Evolutionary conservation across 1,139 yeast genomes (phyloP).

Genomic region (Saccharomyces hybrid): DNA sequence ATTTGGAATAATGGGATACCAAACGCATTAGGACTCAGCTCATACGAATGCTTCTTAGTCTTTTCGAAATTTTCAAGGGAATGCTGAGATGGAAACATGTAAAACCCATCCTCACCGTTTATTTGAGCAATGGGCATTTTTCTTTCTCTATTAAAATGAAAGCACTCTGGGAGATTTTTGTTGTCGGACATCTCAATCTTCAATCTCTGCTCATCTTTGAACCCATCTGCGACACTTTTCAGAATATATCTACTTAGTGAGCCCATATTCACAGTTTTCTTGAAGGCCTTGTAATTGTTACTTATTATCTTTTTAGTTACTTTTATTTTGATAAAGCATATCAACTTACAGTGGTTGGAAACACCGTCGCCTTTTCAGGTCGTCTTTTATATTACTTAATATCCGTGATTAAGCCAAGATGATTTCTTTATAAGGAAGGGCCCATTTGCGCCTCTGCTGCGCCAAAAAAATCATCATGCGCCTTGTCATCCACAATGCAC

Average conservation of each 20-base stretch:
- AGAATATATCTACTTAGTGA: not conserved
- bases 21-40: slow-evolving; percentile 9
- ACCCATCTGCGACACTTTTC: not conserved
- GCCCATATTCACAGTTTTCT: not conserved
- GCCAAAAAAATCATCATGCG: no score
- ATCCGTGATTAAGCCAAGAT: no score
- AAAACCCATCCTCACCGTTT: slow-evolving; percentile 7
- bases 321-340: no score
- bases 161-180: slow-evolving; percentile 1
- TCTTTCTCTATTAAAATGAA: slow-evolving; percentile 5
- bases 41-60: slow-evolving; percentile 1
- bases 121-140: slow-evolving; percentile 9
- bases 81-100: slow-evolving; percentile 11
- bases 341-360: no score
- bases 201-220: not conserved
- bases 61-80: slow-evolving; percentile 12
- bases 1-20: slow-evolving; percentile 14
- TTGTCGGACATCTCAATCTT: not conserved
- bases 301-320: no score
- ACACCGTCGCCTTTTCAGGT: no score
- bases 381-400: no score
- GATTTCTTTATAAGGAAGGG: no score
- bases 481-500: no score
- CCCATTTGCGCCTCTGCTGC: no score
- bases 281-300: no score